Percentiles rank a stretch among this genome's conserved stretches.
phyloP scores from a whole-genome alignment of 768 basidiomycete species.

The Russula sp. region DNA sequence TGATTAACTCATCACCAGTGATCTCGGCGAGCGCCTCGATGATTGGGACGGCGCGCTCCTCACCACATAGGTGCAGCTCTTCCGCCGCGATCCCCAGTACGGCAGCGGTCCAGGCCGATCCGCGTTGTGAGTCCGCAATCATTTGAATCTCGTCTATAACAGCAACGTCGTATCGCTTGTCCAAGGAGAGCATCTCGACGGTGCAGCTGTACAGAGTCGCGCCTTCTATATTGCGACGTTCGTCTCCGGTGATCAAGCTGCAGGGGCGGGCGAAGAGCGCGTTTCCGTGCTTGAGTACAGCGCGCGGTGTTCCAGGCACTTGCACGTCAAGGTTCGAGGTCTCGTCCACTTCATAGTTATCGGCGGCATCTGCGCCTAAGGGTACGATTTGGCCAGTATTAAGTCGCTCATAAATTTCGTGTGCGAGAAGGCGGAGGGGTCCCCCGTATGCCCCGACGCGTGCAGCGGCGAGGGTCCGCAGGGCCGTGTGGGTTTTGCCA shows the following conservation, averaged over 20 bases:
- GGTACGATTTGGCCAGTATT: conserved; percentile 87
- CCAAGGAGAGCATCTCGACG: conserved; percentile 76
- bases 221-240: conserved; percentile 59
- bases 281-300: conserved; percentile 33
- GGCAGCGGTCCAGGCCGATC: conserved; percentile 75
- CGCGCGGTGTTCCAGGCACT: conserved; percentile 18
- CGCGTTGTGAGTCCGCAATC: conserved; percentile 73
- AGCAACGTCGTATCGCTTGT: conserved; percentile 55
- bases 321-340: conserved; percentile 32
- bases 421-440: conserved; percentile 85
- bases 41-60: conserved; percentile 85
- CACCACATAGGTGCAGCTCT: conserved; percentile 93
- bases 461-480: conserved; percentile 79
- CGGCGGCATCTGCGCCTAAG: conserved; percentile 44
- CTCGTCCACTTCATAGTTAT: conserved; percentile 32
- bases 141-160: conserved; percentile 98
- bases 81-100: conserved; percentile 67
- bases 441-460: conserved; percentile 77
- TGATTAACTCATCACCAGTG: conserved; percentile 73
- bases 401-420: conserved; percentile 89
- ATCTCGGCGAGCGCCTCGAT: conserved; percentile 58
- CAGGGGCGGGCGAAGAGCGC: conserved; percentile 51
- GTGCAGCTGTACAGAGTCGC: conserved; percentile 73
- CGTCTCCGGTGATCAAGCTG: conserved; percentile 91
- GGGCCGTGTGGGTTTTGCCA: conserved; percentile 91